Evolutionary conservation across 768 basidiomycete genomes (phyloP).

Genomic region (Brasilioporus rufonigricans): DNA sequence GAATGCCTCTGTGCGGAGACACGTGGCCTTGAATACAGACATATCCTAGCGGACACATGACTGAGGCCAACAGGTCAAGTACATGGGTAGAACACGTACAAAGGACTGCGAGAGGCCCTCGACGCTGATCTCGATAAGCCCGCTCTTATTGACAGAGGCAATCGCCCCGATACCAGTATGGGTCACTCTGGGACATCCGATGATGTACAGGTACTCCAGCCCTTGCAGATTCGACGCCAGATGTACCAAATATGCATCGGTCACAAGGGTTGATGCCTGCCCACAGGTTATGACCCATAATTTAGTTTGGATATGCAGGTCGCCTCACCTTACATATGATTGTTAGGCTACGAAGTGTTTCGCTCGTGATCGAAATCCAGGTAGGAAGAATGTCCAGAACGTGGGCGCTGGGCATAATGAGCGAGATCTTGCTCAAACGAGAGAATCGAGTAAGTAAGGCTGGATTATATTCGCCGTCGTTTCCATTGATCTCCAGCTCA

Average conservation of each 20-base stretch:
- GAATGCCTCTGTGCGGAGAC: slow-evolving; percentile 37
- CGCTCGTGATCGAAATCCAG: slow-evolving; percentile 49
- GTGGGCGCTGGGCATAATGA: slow-evolving; percentile 70
- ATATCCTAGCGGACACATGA: slow-evolving; percentile 45
- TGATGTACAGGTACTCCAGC: slow-evolving; percentile 57
- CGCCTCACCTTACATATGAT: slow-evolving; percentile 65
- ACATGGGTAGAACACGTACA: slow-evolving; percentile 38
- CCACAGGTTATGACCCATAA: neutral
- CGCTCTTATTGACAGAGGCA: slow-evolving; percentile 41
- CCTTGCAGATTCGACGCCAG: slow-evolving; percentile 48
- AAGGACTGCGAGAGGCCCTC: slow-evolving; percentile 63
- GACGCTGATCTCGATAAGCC: slow-evolving; percentile 54
- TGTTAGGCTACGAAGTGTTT: slow-evolving; percentile 54
- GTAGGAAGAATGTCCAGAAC: slow-evolving; percentile 48
- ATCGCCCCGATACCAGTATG: slow-evolving; percentile 56
- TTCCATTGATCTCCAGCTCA: slow-evolving; percentile 73
- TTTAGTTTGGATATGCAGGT: neutral
- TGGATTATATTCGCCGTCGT: slow-evolving; percentile 49
- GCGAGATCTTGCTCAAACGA: slow-evolving; percentile 51
- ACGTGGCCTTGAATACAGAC: slow-evolving; percentile 40
- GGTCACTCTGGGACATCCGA: slow-evolving; percentile 70
- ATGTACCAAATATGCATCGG: slow-evolving; percentile 50
- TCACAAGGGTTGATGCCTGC: slow-evolving; percentile 57
- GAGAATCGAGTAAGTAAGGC: slow-evolving; percentile 47
- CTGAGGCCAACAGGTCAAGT: slow-evolving; percentile 1